Percentiles rank a stretch among this genome's conserved stretches.
phyloP scores from a whole-genome alignment of 495 filamentous ascomycete species.

The Talaromyces stipitatus region DNA sequence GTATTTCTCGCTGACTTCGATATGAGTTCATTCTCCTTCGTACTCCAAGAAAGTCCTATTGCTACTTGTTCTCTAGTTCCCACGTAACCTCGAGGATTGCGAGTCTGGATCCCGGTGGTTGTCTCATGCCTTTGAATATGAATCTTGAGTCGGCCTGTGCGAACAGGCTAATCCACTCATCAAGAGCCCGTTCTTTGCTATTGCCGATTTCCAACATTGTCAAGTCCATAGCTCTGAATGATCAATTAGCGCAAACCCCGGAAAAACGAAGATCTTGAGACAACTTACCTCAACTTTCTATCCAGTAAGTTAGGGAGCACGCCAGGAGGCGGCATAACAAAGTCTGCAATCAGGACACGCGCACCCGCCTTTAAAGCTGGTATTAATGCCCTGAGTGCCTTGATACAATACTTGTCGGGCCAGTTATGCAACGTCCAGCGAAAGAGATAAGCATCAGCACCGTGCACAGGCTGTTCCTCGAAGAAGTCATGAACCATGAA shows the following conservation, averaged over 20 bases:
- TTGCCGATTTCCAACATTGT: constrained; percentile 33
- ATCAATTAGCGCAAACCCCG: neutral
- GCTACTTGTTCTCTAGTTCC: no score
- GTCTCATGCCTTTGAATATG: neutral
- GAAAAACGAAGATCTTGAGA: neutral
- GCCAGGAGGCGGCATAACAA: constrained; percentile 19
- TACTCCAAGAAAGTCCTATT: no score
- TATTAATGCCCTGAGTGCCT: constrained; percentile 43
- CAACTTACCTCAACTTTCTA: constrained; percentile 4
- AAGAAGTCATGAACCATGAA: constrained; percentile 53
- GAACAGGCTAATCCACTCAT: constrained; percentile 25
- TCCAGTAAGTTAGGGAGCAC: neutral
- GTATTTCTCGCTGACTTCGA: no score
- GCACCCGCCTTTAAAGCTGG: constrained; percentile 49
- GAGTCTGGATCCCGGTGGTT: constrained; percentile 1
- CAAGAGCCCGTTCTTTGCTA: constrained; percentile 26
- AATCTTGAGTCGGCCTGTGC: constrained; percentile 2
- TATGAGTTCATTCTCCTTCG: no score
- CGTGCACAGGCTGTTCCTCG: constrained; percentile 41
- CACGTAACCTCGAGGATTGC: neutral
- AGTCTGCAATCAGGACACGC: constrained; percentile 40
- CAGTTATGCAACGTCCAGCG: constrained; percentile 55
- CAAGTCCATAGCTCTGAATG: constrained; percentile 18
- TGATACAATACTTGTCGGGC: constrained; percentile 47
- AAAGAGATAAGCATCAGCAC: constrained; percentile 49